Evolutionary conservation across 257 asterid genomes (phyloP).

Genomic region (Capsicum pubescens): DNA sequence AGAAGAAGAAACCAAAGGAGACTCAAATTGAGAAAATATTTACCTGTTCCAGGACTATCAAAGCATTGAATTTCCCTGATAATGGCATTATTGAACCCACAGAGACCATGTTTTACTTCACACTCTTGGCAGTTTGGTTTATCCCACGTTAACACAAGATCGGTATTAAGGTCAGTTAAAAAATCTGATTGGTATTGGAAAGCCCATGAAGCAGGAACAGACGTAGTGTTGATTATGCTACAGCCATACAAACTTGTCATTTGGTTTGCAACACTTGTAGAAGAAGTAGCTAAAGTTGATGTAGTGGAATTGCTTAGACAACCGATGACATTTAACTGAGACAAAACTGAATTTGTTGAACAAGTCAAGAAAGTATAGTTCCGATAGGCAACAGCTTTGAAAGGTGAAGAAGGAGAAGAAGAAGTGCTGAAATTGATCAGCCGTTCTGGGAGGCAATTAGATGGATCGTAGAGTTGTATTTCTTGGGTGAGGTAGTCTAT

Average conservation of each 20-base stretch:
- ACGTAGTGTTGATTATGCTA: constrained; percentile 35
- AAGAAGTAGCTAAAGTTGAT: constrained; percentile 56
- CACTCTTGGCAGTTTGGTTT: constrained; percentile 42
- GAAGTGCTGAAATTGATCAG: constrained; percentile 56
- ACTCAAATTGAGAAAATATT: constrained; percentile 1
- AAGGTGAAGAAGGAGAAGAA: constrained; percentile 50
- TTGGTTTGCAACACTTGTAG: constrained; percentile 36
- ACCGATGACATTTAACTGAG: constrained; percentile 39
- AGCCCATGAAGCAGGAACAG: constrained; percentile 55
- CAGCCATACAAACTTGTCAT: constrained; percentile 50
- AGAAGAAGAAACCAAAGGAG: neutral
- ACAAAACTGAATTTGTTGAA: constrained; percentile 36
- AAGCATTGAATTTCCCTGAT: constrained; percentile 33
- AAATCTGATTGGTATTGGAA: constrained; percentile 31
- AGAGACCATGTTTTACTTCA: constrained; percentile 41
- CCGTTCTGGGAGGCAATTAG: constrained; percentile 57
- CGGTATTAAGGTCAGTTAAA: constrained; percentile 33
- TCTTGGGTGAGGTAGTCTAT: constrained; percentile 60
- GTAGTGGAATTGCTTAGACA: constrained; percentile 38
- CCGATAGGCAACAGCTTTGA: constrained; percentile 35
- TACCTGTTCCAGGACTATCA: constrained; percentile 40
- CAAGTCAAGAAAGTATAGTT: constrained; percentile 69
- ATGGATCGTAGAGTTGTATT: constrained; percentile 60
- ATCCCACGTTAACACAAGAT: constrained; percentile 57
- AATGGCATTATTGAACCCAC: constrained; percentile 38